These are phyloP conservation scores for Claviceps pusilla DNA, from an alignment of 2,329 filamentous ascomycete species.

Conservation along the genomic window DNA sequence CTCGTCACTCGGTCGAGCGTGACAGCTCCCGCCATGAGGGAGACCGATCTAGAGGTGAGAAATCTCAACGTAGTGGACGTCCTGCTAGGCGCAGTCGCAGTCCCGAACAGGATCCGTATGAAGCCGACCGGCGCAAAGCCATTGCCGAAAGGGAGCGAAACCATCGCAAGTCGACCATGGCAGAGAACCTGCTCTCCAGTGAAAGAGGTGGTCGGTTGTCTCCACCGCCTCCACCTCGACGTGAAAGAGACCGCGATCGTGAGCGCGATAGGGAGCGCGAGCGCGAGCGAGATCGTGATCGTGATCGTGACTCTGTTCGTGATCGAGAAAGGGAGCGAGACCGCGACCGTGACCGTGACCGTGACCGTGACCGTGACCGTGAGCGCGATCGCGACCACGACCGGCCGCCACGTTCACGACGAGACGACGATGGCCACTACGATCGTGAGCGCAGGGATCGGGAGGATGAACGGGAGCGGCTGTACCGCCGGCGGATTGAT, in stretches of 20 bases:
- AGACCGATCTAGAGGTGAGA: conserved; percentile 43
- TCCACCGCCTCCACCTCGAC: conserved; percentile 25
- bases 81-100: conserved; percentile 58
- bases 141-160: conserved; percentile 89
- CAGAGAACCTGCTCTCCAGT: conserved; percentile 41
- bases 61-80: conserved; percentile 45
- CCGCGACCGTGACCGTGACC: conserved; percentile 11
- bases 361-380: conserved; percentile 16
- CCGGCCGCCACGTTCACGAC: conserved; percentile 37
- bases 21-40: conserved; percentile 46
- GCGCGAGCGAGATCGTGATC: conserved; percentile 18
- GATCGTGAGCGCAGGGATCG: conserved; percentile 76
- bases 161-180: conserved; percentile 66
- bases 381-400: conserved; percentile 27
- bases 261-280: conserved; percentile 22
- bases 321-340: conserved; percentile 17
- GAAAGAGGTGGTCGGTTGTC: conserved; percentile 34
- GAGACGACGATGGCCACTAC: conserved; percentile 54
- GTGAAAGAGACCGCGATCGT: conserved; percentile 28
- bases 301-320: conserved; percentile 16
- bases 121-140: conserved; percentile 85
- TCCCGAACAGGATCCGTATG: conserved; percentile 86
- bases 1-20: conserved; percentile 38
- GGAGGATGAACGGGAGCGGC: conserved; percentile 77
- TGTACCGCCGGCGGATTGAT: conserved; percentile 67